These are phyloP conservation scores for Brasilioporus rufonigricans DNA, from an alignment of 768 basidiomycete species.

Conservation along the genomic window DNA sequence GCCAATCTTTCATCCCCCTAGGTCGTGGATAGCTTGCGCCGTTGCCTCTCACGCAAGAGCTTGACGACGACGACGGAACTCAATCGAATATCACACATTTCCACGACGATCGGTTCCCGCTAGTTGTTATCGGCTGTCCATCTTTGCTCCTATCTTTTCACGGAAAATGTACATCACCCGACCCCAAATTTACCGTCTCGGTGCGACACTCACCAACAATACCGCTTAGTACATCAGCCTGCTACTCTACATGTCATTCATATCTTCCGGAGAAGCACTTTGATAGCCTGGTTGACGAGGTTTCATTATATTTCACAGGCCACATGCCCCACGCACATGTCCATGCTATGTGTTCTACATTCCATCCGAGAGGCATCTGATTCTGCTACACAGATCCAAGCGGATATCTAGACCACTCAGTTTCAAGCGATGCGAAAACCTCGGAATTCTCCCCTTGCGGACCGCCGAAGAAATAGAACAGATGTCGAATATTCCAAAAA, in stretches of 20 bases:
- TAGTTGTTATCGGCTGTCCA: not conserved
- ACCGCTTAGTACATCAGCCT: no score
- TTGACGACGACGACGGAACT: slow-evolving; percentile 12
- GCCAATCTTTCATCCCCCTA: slow-evolving; percentile 1
- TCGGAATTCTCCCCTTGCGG: slow-evolving; percentile 1
- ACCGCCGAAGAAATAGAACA: not conserved
- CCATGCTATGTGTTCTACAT: not conserved
- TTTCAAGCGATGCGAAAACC: not conserved
- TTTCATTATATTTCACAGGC: not conserved
- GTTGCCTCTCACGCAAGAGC: slow-evolving; percentile 9
- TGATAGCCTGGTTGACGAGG: not conserved
- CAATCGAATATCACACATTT: slow-evolving; percentile 9
- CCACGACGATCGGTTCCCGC: slow-evolving; percentile 18
- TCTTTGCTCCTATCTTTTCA: not conserved
- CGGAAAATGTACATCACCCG: not conserved
- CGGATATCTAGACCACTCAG: not conserved
- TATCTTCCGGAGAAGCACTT: no score
- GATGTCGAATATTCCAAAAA: not conserved
- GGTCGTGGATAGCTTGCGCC: not conserved
- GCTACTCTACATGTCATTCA: no score
- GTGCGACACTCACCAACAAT: not conserved
- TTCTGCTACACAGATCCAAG: not conserved
- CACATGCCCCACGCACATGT: not conserved
- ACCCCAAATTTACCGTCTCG: not conserved
- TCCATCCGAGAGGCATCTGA: not conserved